These are phyloP conservation scores for Eragrostis nindensis DNA, from an alignment of 176 grass and related monocot genomes.

Conservation along the genomic window DNA sequence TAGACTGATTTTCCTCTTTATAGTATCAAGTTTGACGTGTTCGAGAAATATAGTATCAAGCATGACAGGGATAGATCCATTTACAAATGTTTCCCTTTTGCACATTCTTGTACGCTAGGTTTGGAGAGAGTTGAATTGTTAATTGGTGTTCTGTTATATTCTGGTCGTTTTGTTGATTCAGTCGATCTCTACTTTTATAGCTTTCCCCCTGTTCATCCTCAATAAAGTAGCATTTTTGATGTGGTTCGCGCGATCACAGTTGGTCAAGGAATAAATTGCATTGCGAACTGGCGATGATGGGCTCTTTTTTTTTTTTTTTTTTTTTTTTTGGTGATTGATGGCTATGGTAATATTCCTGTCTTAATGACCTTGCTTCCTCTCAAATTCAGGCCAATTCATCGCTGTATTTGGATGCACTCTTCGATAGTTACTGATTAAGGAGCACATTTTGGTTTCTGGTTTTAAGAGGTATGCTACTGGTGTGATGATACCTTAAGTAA, in stretches of 20 bases:
- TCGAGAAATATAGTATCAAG: slow-evolving; percentile 17
- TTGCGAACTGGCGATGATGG: slow-evolving; percentile 14
- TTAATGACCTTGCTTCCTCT: slow-evolving; percentile 11
- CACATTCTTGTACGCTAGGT: slow-evolving; percentile 19
- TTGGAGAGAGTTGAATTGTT: slow-evolving; percentile 33
- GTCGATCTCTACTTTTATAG: slow-evolving; percentile 6
- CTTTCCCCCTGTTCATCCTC: neutral
- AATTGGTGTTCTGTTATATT: slow-evolving; percentile 34
- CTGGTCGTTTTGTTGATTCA: slow-evolving; percentile 25
- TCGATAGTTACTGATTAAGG: neutral
- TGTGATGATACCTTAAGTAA: neutral
- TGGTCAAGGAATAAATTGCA: slow-evolving; percentile 42
- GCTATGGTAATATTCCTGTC: slow-evolving; percentile 17
- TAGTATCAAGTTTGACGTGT: slow-evolving; percentile 7
- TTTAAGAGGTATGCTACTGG: slow-evolving; percentile 42
- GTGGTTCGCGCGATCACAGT: slow-evolving; percentile 20
- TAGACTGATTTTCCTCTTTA: neutral
- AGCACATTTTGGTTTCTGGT: slow-evolving; percentile 12
- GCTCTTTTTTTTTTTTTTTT: slow-evolving; percentile 14
- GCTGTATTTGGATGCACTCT: slow-evolving; percentile 21
- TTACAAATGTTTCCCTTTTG: neutral
- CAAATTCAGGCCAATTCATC: slow-evolving; percentile 35
- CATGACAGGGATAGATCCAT: slow-evolving; percentile 10
- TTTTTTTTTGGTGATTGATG: slow-evolving; percentile 13
- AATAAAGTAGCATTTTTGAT: neutral